These are phyloP conservation scores for Inonotus hispidus DNA, from an alignment of 1,284 basidiomycete genomes.

Conservation along the genomic window DNA sequence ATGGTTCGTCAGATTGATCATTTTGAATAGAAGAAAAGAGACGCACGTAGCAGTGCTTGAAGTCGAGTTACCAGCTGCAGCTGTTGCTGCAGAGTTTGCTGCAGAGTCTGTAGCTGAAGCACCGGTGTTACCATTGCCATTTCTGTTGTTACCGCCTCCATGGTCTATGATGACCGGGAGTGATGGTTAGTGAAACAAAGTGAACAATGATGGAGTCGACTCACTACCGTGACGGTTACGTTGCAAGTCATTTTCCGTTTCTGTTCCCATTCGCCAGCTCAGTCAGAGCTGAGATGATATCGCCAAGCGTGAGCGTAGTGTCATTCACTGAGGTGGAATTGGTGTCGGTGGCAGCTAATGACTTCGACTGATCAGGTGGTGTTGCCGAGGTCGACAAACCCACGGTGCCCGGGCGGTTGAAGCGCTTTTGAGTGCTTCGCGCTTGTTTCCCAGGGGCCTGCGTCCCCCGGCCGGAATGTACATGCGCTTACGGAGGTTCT, in stretches of 20 bases:
- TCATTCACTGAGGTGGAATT: neutral
- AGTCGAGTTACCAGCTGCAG: constrained; percentile 1
- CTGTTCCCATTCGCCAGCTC: neutral
- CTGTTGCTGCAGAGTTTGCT: neutral
- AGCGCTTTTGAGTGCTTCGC: constrained; percentile 26
- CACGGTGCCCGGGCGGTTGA: constrained; percentile 29
- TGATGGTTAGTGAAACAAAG: neutral
- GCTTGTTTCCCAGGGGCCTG: neutral
- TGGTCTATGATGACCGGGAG: neutral
- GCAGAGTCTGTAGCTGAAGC: constrained; percentile 4
- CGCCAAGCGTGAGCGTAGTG: neutral
- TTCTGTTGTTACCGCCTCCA: neutral
- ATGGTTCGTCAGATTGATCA: neutral
- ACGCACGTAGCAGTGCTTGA: constrained; percentile 2
- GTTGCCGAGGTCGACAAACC: neutral
- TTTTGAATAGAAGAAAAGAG: neutral
- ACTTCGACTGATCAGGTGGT: neutral
- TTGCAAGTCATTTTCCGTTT: neutral
- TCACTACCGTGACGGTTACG: neutral
- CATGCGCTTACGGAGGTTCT: constrained; percentile 50
- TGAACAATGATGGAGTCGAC: neutral
- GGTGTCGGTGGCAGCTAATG: neutral
- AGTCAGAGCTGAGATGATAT: neutral
- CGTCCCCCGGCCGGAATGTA: constrained; percentile 29
- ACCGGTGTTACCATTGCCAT: constrained; percentile 16